Base-by-base conservation (phyloP, 208 protist genomes). In the Strigomonas galati region DNA sequence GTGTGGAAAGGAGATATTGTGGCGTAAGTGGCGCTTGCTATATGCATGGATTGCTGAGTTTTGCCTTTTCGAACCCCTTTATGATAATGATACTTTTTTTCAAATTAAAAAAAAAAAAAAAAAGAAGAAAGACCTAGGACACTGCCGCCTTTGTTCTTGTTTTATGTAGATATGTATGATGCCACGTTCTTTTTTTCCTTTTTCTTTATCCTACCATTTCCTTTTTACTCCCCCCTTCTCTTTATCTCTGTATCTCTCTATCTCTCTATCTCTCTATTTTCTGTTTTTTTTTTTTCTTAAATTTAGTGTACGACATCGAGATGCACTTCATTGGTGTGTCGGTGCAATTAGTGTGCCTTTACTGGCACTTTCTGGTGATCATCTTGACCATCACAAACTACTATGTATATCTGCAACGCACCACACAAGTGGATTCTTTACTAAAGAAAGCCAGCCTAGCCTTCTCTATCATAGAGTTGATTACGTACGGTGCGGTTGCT, bases 271-370 rank as follows among this genome's bases (percentile, higher is more conserved):
- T 49, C 53, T 7, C 10, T 21, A 49, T 65, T 1, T 21, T 15
- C 12, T 24, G 19, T 44, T 15, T 52, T 23, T 0, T 58, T 10
- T 52, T 28, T 28, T 17, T 46, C 35, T 2, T 5, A 27, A 4
- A 6, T 30, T 43, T n/a, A 27, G n/a, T 19, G 2, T 55, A 30
- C 46, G 23, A 4, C n/a, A 26, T 3, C 35, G 60, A 1, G 9
- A 90, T 92, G 80, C 81, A 82, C 49, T 12, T 91, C 15, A 72
- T 87, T 53, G 73, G 75, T 26, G 48, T 84, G 23, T 84, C 89
- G 12, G 48, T 88, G 43, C 76, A 82, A n/a, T 37, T 95, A 37
- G 40, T 83, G 52, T 90, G 76, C 49, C 64, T 92, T 0, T 60
- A 88, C 14, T 92, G 73, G 60, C 82, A 92, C 69, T 82, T 86